Evolutionary conservation across 1,139 yeast genomes (phyloP).

Genomic region (Saccharomyces hybrid): DNA sequence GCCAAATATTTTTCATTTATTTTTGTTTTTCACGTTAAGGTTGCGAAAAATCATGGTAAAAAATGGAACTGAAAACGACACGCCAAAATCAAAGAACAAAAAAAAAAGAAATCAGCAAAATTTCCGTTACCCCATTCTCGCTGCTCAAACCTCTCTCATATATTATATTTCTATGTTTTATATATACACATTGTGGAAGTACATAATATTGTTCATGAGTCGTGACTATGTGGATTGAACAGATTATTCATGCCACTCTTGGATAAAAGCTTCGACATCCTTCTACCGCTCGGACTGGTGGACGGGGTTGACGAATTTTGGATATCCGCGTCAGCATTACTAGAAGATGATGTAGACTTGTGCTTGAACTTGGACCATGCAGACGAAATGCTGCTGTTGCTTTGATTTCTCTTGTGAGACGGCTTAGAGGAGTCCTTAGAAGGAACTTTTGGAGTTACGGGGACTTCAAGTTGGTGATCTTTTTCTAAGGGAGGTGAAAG

Average conservation of each 20-base stretch:
- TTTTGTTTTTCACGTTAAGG: not conserved
- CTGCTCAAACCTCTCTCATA: not conserved
- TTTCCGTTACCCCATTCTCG: not conserved
- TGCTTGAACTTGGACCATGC: conserved; percentile 17
- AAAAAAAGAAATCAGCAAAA: not conserved
- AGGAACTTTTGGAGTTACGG: not conserved
- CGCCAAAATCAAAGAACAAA: not conserved
- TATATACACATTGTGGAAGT: not conserved
- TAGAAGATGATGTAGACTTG: conserved; percentile 8
- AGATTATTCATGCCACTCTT: conserved; percentile 24
- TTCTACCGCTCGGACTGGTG: conserved; percentile 14
- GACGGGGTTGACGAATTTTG: conserved; percentile 8
- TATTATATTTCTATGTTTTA: not conserved
- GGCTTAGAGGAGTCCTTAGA: not conserved
- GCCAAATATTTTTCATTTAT: not conserved
- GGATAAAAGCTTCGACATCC: conserved; percentile 24
- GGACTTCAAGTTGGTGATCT: not conserved
- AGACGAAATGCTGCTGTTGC: conserved; percentile 16
- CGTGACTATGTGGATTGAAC: conserved; percentile 26
- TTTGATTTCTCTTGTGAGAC: conserved; percentile 17
- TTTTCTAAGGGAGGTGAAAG: conserved; percentile 4
- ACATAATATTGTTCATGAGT: conserved; percentile 5
- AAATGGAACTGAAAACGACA: not conserved
- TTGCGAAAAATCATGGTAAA: not conserved
- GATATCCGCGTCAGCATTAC: conserved; percentile 7